These are phyloP conservation scores for Cladorrhinum sp. DNA, from an alignment of 2,329 filamentous ascomycete genomes.

Conservation along the genomic window DNA sequence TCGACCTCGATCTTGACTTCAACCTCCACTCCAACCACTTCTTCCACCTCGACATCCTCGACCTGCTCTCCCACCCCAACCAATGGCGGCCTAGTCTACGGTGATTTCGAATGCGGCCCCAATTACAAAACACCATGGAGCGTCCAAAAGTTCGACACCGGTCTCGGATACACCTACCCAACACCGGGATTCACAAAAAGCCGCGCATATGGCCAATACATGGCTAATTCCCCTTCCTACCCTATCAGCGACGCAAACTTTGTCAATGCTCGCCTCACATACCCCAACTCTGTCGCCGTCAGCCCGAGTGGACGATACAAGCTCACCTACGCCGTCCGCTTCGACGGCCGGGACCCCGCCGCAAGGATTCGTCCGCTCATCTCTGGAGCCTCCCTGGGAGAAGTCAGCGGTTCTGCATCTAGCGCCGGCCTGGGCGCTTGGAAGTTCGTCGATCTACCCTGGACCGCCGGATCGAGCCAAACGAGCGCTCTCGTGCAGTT, in stretches of 20 bases:
- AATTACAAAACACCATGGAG: slow-evolving; percentile 5
- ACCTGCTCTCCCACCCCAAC: slow-evolving; percentile 4
- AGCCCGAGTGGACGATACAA: slow-evolving; percentile 6
- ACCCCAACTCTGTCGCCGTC: not conserved
- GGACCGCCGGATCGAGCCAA: not conserved
- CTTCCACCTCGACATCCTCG: not conserved
- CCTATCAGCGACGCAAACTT: not conserved
- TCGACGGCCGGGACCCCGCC: not conserved
- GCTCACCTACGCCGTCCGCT: slow-evolving; percentile 6
- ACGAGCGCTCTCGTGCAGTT: not conserved
- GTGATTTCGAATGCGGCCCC: slow-evolving; percentile 12
- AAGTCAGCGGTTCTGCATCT: not conserved
- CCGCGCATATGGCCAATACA: not conserved
- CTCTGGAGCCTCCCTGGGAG: not conserved
- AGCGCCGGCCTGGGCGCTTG: not conserved
- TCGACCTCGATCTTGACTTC: slow-evolving; percentile 6
- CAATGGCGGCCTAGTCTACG: slow-evolving; percentile 13
- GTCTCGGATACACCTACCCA: not conserved
- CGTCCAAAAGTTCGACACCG: slow-evolving; percentile 6
- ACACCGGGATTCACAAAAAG: not conserved
- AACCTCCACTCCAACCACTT: slow-evolving; percentile 10
- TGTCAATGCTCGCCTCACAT: not conserved
- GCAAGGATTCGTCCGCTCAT: not conserved
- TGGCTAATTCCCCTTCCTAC: not conserved
- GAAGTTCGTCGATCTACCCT: not conserved